These are phyloP conservation scores for Kodamaea leandrae DNA, from an alignment of 805 yeast genomes.

Conservation along the genomic window DNA sequence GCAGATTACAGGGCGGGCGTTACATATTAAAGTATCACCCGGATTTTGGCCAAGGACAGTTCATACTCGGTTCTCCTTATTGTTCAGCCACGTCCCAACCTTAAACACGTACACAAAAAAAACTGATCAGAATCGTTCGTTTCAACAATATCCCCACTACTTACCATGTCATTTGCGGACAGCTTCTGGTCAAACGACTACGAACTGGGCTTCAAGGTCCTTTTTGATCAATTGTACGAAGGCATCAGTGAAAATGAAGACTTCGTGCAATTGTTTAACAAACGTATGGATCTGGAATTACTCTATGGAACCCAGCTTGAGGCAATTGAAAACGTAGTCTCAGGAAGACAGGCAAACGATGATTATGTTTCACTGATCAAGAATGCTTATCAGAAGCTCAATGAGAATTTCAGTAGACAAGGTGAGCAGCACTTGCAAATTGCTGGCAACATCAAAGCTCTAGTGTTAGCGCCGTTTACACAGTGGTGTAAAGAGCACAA, in stretches of 20 bases:
- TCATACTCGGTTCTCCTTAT: no score
- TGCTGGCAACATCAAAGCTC: conserved; percentile 55
- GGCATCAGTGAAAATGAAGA: conserved; percentile 73
- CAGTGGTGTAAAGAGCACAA: conserved; percentile 75
- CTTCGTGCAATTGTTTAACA: conserved; percentile 59
- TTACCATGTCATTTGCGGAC: conserved; percentile 61
- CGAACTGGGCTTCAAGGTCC: conserved; percentile 47
- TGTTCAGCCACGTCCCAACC: background rate
- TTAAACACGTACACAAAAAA: background rate
- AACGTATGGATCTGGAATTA: conserved; percentile 71
- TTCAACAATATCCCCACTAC: background rate
- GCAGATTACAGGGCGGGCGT: no score
- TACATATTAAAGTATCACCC: no score
- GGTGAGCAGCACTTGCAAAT: conserved; percentile 58
- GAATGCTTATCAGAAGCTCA: conserved; percentile 58
- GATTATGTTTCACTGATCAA: conserved; percentile 64
- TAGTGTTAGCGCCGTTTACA: conserved; percentile 68
- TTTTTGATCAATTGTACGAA: conserved; percentile 52
- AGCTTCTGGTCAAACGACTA: conserved; percentile 76
- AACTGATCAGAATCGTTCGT: background rate
- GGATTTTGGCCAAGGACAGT: no score
- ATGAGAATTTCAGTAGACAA: conserved; percentile 53
- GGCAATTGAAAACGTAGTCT: conserved; percentile 40
- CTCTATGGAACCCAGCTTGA: conserved; percentile 58
- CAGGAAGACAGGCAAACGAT: conserved; percentile 41